Base-by-base conservation (phyloP, 2,329 filamentous ascomycete species). In the Dichotomopilus funicola region DNA sequence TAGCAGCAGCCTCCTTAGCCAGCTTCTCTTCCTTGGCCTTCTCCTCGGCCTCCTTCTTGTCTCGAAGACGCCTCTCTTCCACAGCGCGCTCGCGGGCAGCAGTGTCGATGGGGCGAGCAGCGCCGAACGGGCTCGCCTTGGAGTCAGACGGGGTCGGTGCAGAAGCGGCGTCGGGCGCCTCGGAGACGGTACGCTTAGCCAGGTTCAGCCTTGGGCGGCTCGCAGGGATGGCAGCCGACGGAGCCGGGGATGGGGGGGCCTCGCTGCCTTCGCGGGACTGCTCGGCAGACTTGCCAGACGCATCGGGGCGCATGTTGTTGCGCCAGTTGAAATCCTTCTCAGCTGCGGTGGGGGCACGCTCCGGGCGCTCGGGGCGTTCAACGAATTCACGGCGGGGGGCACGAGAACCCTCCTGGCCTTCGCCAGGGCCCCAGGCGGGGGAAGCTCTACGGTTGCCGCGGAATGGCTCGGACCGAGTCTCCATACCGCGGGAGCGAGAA, bases 311-410 rank as follows among this genome's bases (percentile, higher is more conserved):
- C 91, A 97, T 97, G 72, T 82, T 88, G 63, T 81, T 79, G 65
- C 94, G 87, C 94, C 94, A 99, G 73, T 95, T 86, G 74, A 85
- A 95, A 70, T 97, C 94, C 67, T 89, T 83, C 58, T 99, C 94
- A 49, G 94, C 88, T 42, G 94, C 94, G 55, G 89, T 97, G 27
- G 88, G 88, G 50, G 79, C 79, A 64, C 89, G 82, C 68, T 89
- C 87, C 12, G 76, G 70, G 54, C 74, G 73, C 51, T 79, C 79
- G 10, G 85, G 82, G 59, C 85, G 82, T 59, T 89, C 86, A 59
- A 81, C 78, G 69, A 88, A 89, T 65, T 91, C 88, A 66, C 87
- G 83, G 67, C 88, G 83, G 42, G 90, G 89, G 59, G 89, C 88
- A 60, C 89, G 82, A 31, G 89, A 90, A 35, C 87, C 69, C 56